phyloP scores from a whole-genome alignment of 805 yeast genomes.

The Hagleromyces aurorensis region DNA sequence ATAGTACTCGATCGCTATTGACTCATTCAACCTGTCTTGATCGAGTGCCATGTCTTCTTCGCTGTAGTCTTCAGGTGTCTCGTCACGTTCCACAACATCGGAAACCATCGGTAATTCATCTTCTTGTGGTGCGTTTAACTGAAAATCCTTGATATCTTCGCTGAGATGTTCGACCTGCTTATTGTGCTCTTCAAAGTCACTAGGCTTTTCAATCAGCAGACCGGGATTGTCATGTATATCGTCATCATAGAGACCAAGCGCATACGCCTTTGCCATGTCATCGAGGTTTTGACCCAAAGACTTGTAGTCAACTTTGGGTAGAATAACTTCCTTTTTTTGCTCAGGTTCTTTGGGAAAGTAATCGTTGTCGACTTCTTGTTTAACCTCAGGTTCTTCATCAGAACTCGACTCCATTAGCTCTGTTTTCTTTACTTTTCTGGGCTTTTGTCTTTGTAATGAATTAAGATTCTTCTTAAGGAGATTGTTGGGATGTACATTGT shows the following conservation, averaged over 20 bases:
- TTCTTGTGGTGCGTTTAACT: slow-evolving; percentile 12
- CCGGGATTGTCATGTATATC: slow-evolving; percentile 48
- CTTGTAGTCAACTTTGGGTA: slow-evolving; percentile 34
- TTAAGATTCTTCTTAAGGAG: slow-evolving; percentile 1
- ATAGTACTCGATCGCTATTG: slow-evolving; percentile 49
- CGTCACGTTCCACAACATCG: slow-evolving; percentile 30
- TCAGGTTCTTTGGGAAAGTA: neutral
- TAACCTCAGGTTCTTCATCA: neutral
- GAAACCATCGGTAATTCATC: slow-evolving; percentile 24
- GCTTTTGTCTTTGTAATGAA: slow-evolving; percentile 4
- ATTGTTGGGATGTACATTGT: neutral
- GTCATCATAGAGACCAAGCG: slow-evolving; percentile 53
- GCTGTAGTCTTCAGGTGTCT: slow-evolving; percentile 20
- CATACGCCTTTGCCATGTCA: slow-evolving; percentile 53
- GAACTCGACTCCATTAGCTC: slow-evolving; percentile 3
- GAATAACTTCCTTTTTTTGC: slow-evolving; percentile 10
- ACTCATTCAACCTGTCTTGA: slow-evolving; percentile 35
- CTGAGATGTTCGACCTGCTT: slow-evolving; percentile 34
- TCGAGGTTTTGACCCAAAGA: slow-evolving; percentile 41
- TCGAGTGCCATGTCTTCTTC: slow-evolving; percentile 19
- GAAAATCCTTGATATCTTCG: slow-evolving; percentile 23
- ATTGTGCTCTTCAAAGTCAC: slow-evolving; percentile 49
- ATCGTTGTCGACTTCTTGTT: neutral
- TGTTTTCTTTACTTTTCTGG: slow-evolving; percentile 1
- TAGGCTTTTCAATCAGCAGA: slow-evolving; percentile 43